Percentiles rank a stretch among this genome's conserved stretches.
Evolutionary conservation across 768 basidiomycete genomes (phyloP).

Genomic region (Auriscalpium orientale): DNA sequence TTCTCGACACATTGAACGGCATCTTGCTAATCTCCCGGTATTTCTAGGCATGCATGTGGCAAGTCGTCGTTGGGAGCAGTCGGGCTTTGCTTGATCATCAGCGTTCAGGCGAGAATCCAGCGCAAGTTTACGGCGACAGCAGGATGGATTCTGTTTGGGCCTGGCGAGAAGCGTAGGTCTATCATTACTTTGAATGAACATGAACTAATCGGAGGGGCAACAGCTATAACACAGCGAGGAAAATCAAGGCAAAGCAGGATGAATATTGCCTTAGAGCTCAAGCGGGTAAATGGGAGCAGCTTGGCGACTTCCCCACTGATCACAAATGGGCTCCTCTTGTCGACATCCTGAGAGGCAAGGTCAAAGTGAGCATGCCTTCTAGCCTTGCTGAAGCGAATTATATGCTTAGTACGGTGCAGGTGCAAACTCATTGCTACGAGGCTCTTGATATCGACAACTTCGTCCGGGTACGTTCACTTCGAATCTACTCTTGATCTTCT

Average conservation of each 20-base stretch:
- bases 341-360: constrained; percentile 64
- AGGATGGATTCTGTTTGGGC: constrained; percentile 61
- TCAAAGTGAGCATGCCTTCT: constrained; percentile 43
- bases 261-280: constrained; percentile 49
- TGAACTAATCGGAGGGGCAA: not conserved
- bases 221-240: constrained; percentile 56
- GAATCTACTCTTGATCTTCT: too few relatives aligned
- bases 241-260: constrained; percentile 63
- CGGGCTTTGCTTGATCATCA: too few relatives aligned
- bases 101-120: not conserved
- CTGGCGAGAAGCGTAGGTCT: constrained; percentile 46
- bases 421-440: constrained; percentile 40
- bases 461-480: constrained; percentile 41
- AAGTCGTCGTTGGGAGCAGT: not conserved
- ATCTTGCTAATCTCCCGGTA: not conserved
- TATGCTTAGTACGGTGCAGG: constrained; percentile 16
- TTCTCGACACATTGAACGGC: not conserved
- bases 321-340: constrained; percentile 66
- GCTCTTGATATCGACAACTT: constrained; percentile 39
- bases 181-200: constrained; percentile 1
- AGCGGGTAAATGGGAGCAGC: constrained; percentile 34
- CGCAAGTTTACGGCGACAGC: constrained; percentile 30
- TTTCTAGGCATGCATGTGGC: not conserved
- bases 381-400: not conserved
- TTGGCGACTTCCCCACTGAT: constrained; percentile 56